Conservation (phyloP, 2,329 filamentous ascomycete species). For the Alternaria gansuensis region DNA sequence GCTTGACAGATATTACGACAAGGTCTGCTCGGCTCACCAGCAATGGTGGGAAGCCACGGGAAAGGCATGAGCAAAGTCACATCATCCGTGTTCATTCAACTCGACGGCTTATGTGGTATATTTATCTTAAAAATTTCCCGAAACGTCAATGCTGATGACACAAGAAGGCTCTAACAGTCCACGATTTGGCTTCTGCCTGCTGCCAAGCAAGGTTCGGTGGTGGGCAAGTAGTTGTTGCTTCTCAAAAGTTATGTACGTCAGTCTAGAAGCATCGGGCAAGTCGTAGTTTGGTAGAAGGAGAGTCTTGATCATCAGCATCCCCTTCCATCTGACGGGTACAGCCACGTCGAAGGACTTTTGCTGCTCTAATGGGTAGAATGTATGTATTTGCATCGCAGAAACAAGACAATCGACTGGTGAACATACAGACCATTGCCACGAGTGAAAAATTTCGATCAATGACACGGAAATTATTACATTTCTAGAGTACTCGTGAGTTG, state of each 20-base stretch:
- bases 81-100: not conserved
- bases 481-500: not conserved
- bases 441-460: not conserved
- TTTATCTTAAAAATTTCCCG: not conserved
- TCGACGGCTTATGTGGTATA: not conserved
- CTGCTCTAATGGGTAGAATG: not conserved
- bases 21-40: constrained; percentile 16
- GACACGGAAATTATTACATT: not conserved
- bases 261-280: not conserved
- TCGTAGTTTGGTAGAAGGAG: not conserved
- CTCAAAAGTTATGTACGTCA: too few relatives aligned
- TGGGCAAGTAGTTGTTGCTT: not conserved
- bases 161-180: not conserved
- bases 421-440: not conserved
- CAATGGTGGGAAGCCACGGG: constrained; percentile 15
- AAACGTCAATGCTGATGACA: not conserved
- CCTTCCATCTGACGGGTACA: not conserved
- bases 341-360: not conserved
- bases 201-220: not conserved
- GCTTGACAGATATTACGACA: constrained; percentile 10
- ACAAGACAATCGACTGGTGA: too few relatives aligned
- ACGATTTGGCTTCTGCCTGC: not conserved
- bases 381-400: not conserved
- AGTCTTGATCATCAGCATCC: not conserved
- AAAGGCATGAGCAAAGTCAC: not conserved